A percentile compares a stretch with the other conserved stretches of the same genome.
These are phyloP conservation scores for Podospora sp. DNA, from an alignment of 495 filamentous ascomycete genomes.

Conservation along the genomic window DNA sequence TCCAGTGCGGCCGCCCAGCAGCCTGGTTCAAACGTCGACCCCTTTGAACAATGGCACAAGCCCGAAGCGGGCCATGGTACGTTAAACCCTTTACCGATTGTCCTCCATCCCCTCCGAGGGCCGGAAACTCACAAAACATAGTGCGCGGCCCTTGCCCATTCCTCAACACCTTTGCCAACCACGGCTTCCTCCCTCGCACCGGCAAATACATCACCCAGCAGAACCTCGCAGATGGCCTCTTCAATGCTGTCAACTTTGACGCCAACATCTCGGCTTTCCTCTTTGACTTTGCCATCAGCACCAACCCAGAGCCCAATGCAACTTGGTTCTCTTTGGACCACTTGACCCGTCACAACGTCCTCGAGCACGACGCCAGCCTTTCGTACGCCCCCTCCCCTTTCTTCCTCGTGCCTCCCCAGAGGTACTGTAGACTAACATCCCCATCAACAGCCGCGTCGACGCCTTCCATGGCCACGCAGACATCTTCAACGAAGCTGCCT, in stretches of 20 bases:
- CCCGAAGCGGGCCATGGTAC: constrained; percentile 18
- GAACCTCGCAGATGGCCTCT: constrained; percentile 30
- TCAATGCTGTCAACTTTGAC: constrained; percentile 37
- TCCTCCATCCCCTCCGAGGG: neutral
- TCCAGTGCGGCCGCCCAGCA: constrained; percentile 2
- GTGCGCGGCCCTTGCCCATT: constrained; percentile 43
- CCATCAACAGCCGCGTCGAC: constrained; percentile 40
- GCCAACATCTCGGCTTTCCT: constrained; percentile 39
- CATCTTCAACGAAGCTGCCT: constrained; percentile 48
- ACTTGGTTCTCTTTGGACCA: constrained; percentile 52
- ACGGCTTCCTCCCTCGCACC: constrained; percentile 35
- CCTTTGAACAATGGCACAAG: constrained; percentile 20
- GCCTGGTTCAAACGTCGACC: neutral
- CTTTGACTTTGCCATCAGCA: constrained; percentile 46
- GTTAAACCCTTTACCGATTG: neutral
- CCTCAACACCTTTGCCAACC: constrained; percentile 41
- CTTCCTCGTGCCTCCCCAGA: neutral
- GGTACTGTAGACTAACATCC: constrained; percentile 6
- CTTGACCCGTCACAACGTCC: constrained; percentile 47
- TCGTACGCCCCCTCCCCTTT: constrained; percentile 36
- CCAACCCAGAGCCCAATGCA: constrained; percentile 53
- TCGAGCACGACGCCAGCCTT: constrained; percentile 50
- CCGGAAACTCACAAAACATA: constrained; percentile 12
- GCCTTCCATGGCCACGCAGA: constrained; percentile 50
- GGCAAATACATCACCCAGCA: constrained; percentile 39